A percentile compares a stretch with the other conserved stretches of the same genome.
phyloP scores from a whole-genome alignment of 768 basidiomycete genomes.

The Suillus placidus region DNA sequence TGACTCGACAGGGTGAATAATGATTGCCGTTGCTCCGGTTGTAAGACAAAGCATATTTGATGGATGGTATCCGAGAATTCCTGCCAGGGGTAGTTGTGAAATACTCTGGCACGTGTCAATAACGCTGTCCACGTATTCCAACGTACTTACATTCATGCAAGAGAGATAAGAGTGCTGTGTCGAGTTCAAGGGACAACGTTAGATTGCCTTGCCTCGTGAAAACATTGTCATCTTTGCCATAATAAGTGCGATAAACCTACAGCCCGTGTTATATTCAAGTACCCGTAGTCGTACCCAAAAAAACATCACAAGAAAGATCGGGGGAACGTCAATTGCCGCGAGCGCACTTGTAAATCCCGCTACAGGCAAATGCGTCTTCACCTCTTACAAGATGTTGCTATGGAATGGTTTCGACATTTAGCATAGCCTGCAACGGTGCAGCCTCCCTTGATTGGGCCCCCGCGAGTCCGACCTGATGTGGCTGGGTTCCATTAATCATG shows the following conservation, averaged over 20 bases:
- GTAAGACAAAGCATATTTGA: too few species aligned
- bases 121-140: neutral
- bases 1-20: neutral
- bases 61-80: neutral
- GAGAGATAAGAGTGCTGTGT: neutral
- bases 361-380: neutral
- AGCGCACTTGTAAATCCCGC: neutral
- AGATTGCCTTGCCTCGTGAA: neutral
- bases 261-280: neutral
- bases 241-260: neutral
- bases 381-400: neutral
- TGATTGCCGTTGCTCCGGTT: neutral
- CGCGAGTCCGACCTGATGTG: slow-evolving; percentile 44
- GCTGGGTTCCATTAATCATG: slow-evolving; percentile 42
- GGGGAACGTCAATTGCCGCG: neutral
- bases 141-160: neutral
- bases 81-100: neutral
- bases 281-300: neutral
- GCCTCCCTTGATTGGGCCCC: slow-evolving; percentile 48
- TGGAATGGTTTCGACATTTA: slow-evolving; percentile 29
- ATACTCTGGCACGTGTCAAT: neutral
- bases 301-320: neutral
- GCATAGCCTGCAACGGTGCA: slow-evolving; percentile 39
- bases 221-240: neutral
- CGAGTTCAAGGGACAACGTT: neutral